Evolutionary conservation across 164 flowering plant species (phyloP), one percentile per base, ranked within the genome.

Genomic region (Piper longum): DNA sequence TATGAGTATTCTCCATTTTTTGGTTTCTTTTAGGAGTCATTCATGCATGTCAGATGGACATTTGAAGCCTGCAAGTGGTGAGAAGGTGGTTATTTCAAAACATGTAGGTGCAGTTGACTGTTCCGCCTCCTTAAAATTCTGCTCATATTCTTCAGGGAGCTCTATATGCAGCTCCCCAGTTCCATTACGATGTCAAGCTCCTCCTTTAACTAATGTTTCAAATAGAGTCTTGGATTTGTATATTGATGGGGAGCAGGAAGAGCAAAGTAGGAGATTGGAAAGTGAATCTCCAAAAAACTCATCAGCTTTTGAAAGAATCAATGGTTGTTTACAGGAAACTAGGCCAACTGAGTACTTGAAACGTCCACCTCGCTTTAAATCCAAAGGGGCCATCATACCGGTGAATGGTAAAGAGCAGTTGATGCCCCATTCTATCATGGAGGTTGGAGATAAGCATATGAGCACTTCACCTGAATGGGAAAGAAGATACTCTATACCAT

Each of bases 191-290:
- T 67, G 72, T n/a, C 66, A 66, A 41, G 68, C 76, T 17, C 56
- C 67, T 55, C 69, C 60, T 18, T 69, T 66, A n/a, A 79, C 82
- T 58, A 78, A 76, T 68, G 77, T 69, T 61, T 81, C 90, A n/a
- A 79, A 62, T 67, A 81, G 76, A 61, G 74, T 85, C 56, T 65
- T 95, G 56, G 99, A 95, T 68, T 95, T 87, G 7, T 95, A 86
- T 72, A 87, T 95, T 70, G 99, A 89, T 76, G 98, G 96, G n/a
- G 99, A 95, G 69, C 83, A 81, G 26, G 73, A 74, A 48, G 90
- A 83, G 66, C 76, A 71, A 66, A 72, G 60, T 63, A 39, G 60
- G 54, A 74, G 67, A 64, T 56, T 70, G 11, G 78, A 65, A 63
- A 79, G 61, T 43, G 70, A 55, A 68, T 68, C 74, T 64, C 72